A percentile compares a stretch with the other conserved stretches of the same genome.
Evolutionary conservation across 2,329 filamentous ascomycete genomes (phyloP).

Genomic region (Cordyceps tenuipes): DNA sequence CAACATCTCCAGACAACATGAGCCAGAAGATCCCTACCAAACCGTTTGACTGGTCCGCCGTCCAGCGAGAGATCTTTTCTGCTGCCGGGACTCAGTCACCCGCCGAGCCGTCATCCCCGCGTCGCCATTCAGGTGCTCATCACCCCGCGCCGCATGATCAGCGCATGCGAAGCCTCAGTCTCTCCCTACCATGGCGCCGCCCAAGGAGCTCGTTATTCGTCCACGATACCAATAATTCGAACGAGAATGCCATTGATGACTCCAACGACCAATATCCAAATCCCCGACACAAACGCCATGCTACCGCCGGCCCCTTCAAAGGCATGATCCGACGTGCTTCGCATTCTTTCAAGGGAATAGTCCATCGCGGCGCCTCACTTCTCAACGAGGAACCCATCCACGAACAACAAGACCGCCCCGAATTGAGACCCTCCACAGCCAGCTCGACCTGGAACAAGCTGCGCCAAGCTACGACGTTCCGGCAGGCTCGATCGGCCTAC

Average conservation of each 20-base stretch:
- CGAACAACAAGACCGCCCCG: constrained; percentile 20
- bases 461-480: constrained; percentile 42
- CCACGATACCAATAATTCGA: constrained; percentile 21
- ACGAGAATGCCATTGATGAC: constrained; percentile 27
- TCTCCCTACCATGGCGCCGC: constrained; percentile 41
- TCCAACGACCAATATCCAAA: constrained; percentile 10
- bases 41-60: constrained; percentile 4
- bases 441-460: constrained; percentile 44
- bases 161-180: constrained; percentile 40
- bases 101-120: not conserved
- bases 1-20: not conserved
- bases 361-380: constrained; percentile 39
- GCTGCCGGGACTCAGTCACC: not conserved
- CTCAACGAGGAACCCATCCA: constrained; percentile 23
- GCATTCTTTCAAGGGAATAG: constrained; percentile 44
- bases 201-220: constrained; percentile 35
- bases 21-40: not conserved
- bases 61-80: constrained; percentile 3
- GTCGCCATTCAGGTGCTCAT: not conserved
- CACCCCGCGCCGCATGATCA: constrained; percentile 24
- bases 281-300: constrained; percentile 18
- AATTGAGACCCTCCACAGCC: constrained; percentile 35
- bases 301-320: constrained; percentile 32
- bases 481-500: constrained; percentile 38
- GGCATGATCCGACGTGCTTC: constrained; percentile 49